Conservation (phyloP, 371 early-diverging fungal genomes). For the Umbelopsis sp. region DNA sequence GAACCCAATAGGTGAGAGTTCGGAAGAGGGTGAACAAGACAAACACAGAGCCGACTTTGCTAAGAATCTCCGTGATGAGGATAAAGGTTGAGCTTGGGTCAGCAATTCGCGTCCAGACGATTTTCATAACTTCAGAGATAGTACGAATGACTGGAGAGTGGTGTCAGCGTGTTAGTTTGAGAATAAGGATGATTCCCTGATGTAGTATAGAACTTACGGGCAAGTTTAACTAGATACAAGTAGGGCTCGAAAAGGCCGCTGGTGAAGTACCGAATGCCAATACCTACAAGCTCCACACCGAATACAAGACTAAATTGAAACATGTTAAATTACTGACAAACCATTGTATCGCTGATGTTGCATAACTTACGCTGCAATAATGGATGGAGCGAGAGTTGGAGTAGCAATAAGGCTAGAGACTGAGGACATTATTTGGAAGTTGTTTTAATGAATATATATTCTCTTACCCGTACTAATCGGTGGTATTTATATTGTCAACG, state of each 20-base stretch:
- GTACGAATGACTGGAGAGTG: neutral
- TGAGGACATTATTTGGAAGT: neutral
- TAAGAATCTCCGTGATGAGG: neutral
- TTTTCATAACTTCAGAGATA: neutral
- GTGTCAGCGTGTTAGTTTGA: neutral
- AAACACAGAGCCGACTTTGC: conserved; percentile 4
- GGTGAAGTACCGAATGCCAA: neutral
- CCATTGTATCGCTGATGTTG: no score
- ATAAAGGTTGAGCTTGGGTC: neutral
- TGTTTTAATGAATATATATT: no score
- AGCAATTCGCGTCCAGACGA: neutral
- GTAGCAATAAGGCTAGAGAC: neutral
- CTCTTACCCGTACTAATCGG: no score
- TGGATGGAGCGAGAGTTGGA: neutral
- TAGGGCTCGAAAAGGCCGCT: neutral
- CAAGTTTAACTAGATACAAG: neutral
- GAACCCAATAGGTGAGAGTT: neutral
- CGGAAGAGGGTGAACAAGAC: neutral
- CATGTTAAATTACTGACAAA: no score
- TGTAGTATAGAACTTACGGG: neutral
- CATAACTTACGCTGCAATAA: neutral
- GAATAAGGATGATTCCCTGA: neutral
- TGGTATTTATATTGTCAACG: no score
- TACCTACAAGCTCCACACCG: neutral
- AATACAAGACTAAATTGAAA: neutral